Base-by-base conservation (phyloP, 2,329 filamentous ascomycete genomes). In the Xylariales sp. region DNA sequence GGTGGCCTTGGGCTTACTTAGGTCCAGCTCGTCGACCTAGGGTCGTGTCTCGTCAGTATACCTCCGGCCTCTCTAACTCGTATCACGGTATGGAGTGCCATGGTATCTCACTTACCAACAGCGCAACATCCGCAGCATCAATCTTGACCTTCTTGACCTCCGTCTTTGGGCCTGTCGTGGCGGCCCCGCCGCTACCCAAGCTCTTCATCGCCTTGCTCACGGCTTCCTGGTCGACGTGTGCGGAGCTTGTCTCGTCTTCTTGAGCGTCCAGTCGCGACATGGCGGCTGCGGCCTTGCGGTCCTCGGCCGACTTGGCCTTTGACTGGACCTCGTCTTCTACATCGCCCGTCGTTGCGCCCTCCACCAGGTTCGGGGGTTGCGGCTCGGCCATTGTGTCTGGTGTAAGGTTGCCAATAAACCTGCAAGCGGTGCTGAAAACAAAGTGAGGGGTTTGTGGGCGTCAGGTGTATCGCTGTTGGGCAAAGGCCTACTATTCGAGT, bases 221-320 rank as follows among this genome's bases (percentile, higher is more conserved):
- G 49, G 85, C 86, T 46, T 83, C 83, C 39, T 78, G 68, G 59
- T 89, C 84, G 51, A 86, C 77, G 47, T 81, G 70, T 47, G 77
- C 74, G 55, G 75, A 73, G 34, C 68, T 63, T 24, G 59, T 55
- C 32, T 71, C 66, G 21, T 75, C 70, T 35, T 72, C 69, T 27
- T 64, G 60, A 31, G 68, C 61, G 58, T 88, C 84, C 51, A 90
- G 80, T 46, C 74, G 77, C 35, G 82, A 84, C 45, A 89, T 77
- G 21, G 85, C 86, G 5, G 81, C 82, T 29, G 83, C 83, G 33
- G 84, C 83, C 64, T 88, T 88, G 63, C 84, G 81, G 66, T 88
- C 84, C 63, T 88, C 84, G 56, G 84, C 84, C 31, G 76, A 79
- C 63, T 82, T 84, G 55, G 75, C 73, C 43, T 67, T 63, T 24